Percentiles rank a stretch among this genome's conserved stretches.
phyloP scores from a whole-genome alignment of 179 eudicot genomes.

The Nepenthes alata region DNA sequence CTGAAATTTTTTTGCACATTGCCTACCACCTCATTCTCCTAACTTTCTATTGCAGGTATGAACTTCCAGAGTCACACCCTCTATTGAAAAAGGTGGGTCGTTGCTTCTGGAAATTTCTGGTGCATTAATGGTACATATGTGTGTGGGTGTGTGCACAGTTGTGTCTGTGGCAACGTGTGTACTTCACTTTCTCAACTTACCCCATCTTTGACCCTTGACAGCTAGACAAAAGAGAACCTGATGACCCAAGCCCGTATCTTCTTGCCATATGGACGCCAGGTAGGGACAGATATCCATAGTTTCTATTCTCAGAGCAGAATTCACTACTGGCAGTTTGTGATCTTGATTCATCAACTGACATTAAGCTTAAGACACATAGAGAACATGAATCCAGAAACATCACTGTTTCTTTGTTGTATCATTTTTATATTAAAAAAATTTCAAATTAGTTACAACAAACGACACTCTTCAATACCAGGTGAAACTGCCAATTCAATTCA shows the following conservation, averaged over 20 bases:
- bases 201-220: constrained; percentile 4
- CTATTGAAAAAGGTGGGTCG: constrained; percentile 42
- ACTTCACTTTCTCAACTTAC: neutral
- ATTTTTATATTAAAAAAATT: neutral
- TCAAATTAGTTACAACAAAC: neutral
- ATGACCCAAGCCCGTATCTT: constrained; percentile 58
- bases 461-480: constrained; percentile 19
- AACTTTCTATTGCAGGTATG: constrained; percentile 39
- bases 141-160: no score
- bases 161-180: neutral
- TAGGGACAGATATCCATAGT: constrained; percentile 7
- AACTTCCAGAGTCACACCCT: constrained; percentile 64
- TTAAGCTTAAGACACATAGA: neutral
- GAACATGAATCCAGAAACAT: neutral
- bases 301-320: neutral
- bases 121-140: no score
- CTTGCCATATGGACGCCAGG: constrained; percentile 68
- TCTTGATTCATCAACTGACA: neutral
- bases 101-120: neutral
- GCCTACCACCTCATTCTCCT: neutral
- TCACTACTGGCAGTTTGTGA: neutral
- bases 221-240: constrained; percentile 48
- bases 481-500: constrained; percentile 42
- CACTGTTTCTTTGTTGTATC: neutral
- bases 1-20: no score